Evolutionary conservation across 805 yeast species (phyloP).

Genomic region (Candida broadrunensis): DNA sequence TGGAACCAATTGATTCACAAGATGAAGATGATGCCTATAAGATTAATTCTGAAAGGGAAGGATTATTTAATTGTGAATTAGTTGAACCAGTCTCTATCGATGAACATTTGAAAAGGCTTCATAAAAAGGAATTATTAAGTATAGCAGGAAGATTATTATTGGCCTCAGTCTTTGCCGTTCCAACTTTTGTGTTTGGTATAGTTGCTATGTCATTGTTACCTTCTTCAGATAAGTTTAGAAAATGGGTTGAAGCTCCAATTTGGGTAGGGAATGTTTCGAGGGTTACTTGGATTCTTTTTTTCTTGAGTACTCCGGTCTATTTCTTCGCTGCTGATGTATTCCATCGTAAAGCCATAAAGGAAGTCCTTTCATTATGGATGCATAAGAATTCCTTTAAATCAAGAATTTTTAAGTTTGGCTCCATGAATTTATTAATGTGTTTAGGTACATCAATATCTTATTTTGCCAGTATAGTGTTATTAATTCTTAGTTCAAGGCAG

Average conservation of each 20-base stretch:
- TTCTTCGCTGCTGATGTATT: conserved; percentile 73
- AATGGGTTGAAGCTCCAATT: conserved; percentile 58
- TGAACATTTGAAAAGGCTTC: conserved; percentile 53
- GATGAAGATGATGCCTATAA: conserved; percentile 14
- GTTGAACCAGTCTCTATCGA: conserved; percentile 58
- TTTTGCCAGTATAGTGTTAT: conserved; percentile 59
- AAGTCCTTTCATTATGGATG: conserved; percentile 55
- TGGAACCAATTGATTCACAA: conserved; percentile 28
- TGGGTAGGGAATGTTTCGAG: conserved; percentile 63
- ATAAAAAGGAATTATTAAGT: conserved; percentile 45
- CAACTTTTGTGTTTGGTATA: conserved; percentile 66
- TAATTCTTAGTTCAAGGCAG: conserved; percentile 44
- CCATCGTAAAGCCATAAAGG: conserved; percentile 64
- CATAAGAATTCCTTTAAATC: conserved; percentile 52
- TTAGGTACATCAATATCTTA: conserved; percentile 74
- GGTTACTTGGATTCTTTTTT: conserved; percentile 62
- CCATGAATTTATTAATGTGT: conserved; percentile 72
- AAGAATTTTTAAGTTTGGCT: conserved; percentile 66
- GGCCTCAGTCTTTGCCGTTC: conserved; percentile 55
- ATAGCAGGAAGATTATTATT: conserved; percentile 47
- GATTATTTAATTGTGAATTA: conserved; percentile 48
- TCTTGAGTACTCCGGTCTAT: conserved; percentile 69
- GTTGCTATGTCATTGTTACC: conserved; percentile 66
- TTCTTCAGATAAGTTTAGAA: conserved; percentile 35
- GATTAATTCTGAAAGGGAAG: conserved; percentile 13